Conservation (phyloP, 352 stramenopile genomes). For the Phytophthora hibernalis region DNA sequence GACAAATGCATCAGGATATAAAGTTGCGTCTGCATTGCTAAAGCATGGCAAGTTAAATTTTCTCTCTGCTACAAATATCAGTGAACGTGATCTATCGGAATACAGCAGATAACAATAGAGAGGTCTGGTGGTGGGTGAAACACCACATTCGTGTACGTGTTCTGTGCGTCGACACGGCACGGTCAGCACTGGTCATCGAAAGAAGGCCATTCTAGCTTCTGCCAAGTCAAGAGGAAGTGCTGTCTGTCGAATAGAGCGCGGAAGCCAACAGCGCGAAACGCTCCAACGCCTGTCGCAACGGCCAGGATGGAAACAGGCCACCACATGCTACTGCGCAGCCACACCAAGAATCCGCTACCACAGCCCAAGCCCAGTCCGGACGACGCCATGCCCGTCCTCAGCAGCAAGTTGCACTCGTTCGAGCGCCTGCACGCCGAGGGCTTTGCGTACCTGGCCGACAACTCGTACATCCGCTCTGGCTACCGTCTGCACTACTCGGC, state of each 20-base stretch:
- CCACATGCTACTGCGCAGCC: conserved; percentile 49
- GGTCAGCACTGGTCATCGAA: conserved; percentile 1
- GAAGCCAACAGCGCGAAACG: background rate
- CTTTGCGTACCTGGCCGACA: conserved; percentile 85
- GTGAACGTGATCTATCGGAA: background rate
- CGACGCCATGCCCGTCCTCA: background rate
- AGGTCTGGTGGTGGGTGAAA: background rate
- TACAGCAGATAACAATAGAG: background rate
- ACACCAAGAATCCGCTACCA: conserved; percentile 24
- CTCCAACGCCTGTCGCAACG: conserved; percentile 21
- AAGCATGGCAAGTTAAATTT: background rate
- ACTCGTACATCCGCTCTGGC: conserved; percentile 88
- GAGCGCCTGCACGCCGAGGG: conserved; percentile 80
- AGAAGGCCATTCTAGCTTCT: conserved; percentile 16
- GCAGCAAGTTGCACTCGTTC: conserved; percentile 69
- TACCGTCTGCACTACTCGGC: conserved; percentile 88
- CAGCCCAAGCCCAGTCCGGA: conserved; percentile 13
- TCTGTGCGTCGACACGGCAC: conserved; percentile 5
- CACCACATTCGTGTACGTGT: conserved; percentile 9
- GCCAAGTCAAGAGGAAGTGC: background rate
- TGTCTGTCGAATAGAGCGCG: background rate
- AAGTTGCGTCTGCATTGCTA: background rate
- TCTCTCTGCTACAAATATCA: background rate
- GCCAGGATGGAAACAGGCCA: conserved; percentile 45
- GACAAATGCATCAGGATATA: background rate